phyloP scores from a whole-genome alignment of 345 rosid species.

The Bretschneidera sinensis region DNA sequence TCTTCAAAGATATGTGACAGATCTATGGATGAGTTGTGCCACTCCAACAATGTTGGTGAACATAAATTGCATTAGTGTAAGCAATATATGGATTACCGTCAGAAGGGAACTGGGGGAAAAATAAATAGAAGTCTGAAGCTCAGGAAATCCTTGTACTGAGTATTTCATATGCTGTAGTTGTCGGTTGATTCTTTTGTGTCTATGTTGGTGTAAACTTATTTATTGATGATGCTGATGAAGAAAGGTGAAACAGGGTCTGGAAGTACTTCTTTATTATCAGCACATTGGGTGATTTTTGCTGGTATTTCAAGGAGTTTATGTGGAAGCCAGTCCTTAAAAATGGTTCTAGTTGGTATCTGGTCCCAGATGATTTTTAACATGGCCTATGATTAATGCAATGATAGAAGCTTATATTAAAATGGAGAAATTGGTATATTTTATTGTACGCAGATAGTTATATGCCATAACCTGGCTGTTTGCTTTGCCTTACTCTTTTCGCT shows the following conservation, averaged over 20 bases:
- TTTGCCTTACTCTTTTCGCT: neutral
- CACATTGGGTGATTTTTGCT: too few relatives aligned
- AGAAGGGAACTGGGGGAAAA: neutral
- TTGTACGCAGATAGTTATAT: too few relatives aligned
- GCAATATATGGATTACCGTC: neutral
- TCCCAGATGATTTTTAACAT: neutral
- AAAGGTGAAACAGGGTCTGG: neutral
- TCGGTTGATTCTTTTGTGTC: neutral
- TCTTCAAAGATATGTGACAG: neutral
- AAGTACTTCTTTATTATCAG: too few relatives aligned
- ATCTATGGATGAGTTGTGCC: neutral
- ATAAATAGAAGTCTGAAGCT: too few relatives aligned
- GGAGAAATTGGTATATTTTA: neutral
- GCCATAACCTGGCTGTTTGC: neutral
- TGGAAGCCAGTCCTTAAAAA: neutral
- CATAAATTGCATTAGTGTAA: neutral
- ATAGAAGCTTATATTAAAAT: neutral
- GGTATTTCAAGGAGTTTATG: neutral
- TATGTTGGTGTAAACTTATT: neutral
- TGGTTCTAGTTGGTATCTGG: neutral
- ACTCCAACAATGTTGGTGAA: neutral
- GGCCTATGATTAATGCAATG: neutral
- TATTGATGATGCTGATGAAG: neutral
- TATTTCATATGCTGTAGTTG: too few relatives aligned
- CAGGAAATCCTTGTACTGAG: too few relatives aligned